Evolutionary conservation across 75 land plant genomes (phyloP).

Genomic region (Isoetes taiwanensis): DNA sequence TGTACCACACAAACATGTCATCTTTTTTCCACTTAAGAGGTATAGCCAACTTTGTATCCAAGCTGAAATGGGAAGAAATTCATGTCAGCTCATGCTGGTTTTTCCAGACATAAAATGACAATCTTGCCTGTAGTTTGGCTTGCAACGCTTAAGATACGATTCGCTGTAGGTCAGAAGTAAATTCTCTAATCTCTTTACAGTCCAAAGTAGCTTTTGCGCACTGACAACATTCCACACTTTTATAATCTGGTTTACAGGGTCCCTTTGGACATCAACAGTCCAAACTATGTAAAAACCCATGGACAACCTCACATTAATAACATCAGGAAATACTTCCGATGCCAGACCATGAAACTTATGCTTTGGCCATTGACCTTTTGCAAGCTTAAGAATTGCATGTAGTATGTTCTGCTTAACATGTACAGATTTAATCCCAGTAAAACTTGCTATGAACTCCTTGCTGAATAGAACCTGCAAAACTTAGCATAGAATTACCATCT

Average conservation of each 20-base stretch:
- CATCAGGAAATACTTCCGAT: constrained; percentile 17
- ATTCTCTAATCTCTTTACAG: constrained; percentile 28
- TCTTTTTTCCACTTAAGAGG: constrained; percentile 29
- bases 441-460: constrained; percentile 35
- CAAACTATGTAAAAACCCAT: constrained; percentile 31
- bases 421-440: constrained; percentile 14
- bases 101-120: too few relatives aligned
- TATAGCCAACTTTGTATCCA: constrained; percentile 21
- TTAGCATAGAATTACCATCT: too few relatives aligned
- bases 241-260: constrained; percentile 28
- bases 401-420: constrained; percentile 10
- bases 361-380: constrained; percentile 38
- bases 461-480: constrained; percentile 49
- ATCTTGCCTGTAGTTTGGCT: too few relatives aligned
- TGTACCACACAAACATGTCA: constrained; percentile 18
- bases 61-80: too few relatives aligned
- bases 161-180: constrained; percentile 32
- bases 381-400: constrained; percentile 21
- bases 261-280: constrained; percentile 35
- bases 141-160: constrained; percentile 32
- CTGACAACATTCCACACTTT: constrained; percentile 55
- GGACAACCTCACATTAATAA: constrained; percentile 27
- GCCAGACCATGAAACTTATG: background rate
- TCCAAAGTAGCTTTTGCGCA: constrained; percentile 18
- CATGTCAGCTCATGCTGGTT: too few relatives aligned